phyloP scores from a whole-genome alignment of 169 alveolate species.

The Eimeria acervulina region DNA sequence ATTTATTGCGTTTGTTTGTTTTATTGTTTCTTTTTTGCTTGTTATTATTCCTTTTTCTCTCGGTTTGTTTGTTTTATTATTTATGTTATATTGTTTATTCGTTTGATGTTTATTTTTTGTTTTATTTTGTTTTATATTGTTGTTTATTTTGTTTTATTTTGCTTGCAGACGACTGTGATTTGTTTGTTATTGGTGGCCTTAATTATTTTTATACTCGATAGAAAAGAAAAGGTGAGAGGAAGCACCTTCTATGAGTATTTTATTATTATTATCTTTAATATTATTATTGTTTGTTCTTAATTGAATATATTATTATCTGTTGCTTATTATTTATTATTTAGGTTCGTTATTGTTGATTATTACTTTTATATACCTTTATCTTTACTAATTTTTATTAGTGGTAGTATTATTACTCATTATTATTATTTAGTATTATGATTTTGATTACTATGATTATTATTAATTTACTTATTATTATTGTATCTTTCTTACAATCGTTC shows the following conservation, averaged over 20 bases:
- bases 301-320: neutral
- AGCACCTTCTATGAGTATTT: too few relatives aligned
- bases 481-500: too few relatives aligned
- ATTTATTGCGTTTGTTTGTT: neutral
- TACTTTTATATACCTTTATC: too few relatives aligned
- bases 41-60: neutral
- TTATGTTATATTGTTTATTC: too few relatives aligned
- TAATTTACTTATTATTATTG: too few relatives aligned
- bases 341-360: neutral
- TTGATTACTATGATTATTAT: too few relatives aligned
- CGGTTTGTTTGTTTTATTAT: neutral
- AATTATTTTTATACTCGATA: slow-evolving; percentile 71
- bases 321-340: neutral
- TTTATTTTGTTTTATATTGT: neutral
- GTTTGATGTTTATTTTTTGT: too few relatives aligned
- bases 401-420: too few relatives aligned
- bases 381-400: too few relatives aligned
- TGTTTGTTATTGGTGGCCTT: slow-evolving; percentile 73
- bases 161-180: slow-evolving; percentile 69
- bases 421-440: too few relatives aligned
- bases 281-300: neutral
- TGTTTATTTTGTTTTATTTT: neutral
- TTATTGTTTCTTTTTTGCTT: neutral
- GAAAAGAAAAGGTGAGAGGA: slow-evolving; percentile 63
- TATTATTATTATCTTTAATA: neutral